Evolutionary conservation across 2,329 filamentous ascomycete species (phyloP).

Genomic region (Claviceps maximensis): DNA sequence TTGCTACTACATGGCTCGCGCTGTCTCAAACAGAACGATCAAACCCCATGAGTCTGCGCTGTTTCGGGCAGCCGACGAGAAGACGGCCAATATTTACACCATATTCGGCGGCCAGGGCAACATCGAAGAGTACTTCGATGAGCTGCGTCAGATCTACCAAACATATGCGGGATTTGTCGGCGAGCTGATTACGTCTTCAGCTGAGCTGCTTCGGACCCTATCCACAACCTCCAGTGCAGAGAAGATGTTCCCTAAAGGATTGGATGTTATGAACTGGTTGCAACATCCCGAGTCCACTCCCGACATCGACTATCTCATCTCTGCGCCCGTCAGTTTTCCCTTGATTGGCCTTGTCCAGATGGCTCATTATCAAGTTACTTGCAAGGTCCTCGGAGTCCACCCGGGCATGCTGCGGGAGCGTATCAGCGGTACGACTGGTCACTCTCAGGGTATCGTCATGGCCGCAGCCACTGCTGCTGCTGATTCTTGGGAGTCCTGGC

Average conservation of each 20-base stretch:
- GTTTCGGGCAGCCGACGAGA: constrained; percentile 74
- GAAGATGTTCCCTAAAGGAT: constrained; percentile 94
- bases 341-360: constrained; percentile 93
- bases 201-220: constrained; percentile 75
- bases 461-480: constrained; percentile 84
- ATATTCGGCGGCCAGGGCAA: constrained; percentile 97
- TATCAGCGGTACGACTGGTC: constrained; percentile 79
- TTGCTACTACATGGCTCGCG: constrained; percentile 83
- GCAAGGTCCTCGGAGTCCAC: constrained; percentile 77
- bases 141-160: constrained; percentile 78
- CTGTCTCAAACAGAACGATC: constrained; percentile 72
- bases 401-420: constrained; percentile 78
- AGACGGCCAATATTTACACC: constrained; percentile 73
- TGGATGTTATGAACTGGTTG: constrained; percentile 90
- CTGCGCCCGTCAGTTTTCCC: constrained; percentile 88
- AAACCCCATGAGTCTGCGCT: constrained; percentile 90
- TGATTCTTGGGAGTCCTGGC: constrained; percentile 85
- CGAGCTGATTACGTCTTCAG: constrained; percentile 67
- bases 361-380: constrained; percentile 89
- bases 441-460: constrained; percentile 92
- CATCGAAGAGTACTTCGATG: constrained; percentile 98
- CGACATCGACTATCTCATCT: constrained; percentile 87
- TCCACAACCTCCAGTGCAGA: constrained; percentile 73
- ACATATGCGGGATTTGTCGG: constrained; percentile 87
- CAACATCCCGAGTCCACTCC: constrained; percentile 80